Evolutionary conservation across 2,329 filamentous ascomycete genomes (phyloP), one percentile per base, ranked within the genome.

Genomic region (Ustulina deusta): DNA sequence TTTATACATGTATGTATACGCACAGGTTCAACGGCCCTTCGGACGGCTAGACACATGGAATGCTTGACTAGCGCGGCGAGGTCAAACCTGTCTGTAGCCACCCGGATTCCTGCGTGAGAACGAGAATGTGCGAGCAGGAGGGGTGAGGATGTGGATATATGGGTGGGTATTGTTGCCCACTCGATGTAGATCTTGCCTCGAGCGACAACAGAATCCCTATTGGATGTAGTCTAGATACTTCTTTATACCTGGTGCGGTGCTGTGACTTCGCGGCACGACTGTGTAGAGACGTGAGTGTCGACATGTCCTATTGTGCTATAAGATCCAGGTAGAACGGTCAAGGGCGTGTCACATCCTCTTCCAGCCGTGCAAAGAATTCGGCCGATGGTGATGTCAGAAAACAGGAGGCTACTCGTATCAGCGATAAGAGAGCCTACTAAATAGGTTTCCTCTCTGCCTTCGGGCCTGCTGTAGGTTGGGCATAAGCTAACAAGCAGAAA

Each of bases 101-200:
- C 58, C 58, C 57, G 22, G 46, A 65, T 52, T 42, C 38, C 22
- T 60, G 22, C 36, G 29, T 29, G 22, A 17, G 22, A 29, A 42
- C 10, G 40, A 52, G 48, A 15, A 57, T 27, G 58, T 61, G 51
- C 25, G 44, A 61, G 46, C 25, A 55, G 62, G 65, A 69, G 69
- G 69, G 69, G 54, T 58, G 62, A 55, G 51, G 46, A 46, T 65
- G 65, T 67, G 68, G 64, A 62, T 65, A 65, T 64, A 63, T n/a
- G 55, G 56, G 63, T 66, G 66, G 60, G 54, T 69, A 69, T 62
- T 46, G 49, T 59, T 32, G 46, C 49, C 61, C 68, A 69, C 61
- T 56, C 56, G n/a, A n/a, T 57, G 65, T 63, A 55, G 65, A 69
- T 63, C 65, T 63, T 57, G 49, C 48, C 59, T 60, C 65, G 56